Conservation (phyloP, 208 protist genomes). For the Leishmania major region DNA sequence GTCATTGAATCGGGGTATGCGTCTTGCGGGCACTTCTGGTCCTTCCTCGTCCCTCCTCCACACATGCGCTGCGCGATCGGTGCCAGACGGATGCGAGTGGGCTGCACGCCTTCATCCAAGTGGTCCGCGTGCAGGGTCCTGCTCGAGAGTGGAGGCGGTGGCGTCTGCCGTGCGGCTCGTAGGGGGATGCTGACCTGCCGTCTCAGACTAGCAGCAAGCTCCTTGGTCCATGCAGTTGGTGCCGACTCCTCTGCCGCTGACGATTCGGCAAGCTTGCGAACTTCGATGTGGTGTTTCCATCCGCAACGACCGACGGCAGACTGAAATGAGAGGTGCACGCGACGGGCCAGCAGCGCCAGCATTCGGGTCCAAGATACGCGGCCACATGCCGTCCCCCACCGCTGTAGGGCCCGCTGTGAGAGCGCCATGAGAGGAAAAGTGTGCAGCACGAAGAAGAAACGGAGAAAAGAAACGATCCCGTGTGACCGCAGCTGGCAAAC, state of each 20-base stretch:
- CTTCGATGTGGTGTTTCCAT: not conserved
- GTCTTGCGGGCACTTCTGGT: not conserved
- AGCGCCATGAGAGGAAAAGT: not conserved
- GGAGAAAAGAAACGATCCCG: not conserved
- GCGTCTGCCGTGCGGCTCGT: not conserved
- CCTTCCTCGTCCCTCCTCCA: not conserved
- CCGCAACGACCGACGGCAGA: not conserved
- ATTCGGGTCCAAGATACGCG: not conserved
- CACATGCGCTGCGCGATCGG: not conserved
- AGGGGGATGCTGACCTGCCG: not conserved
- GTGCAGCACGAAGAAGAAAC: not conserved
- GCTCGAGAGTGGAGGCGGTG: not conserved
- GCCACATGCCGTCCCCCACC: not conserved
- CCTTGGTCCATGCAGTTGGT: not conserved
- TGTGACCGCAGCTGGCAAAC: not conserved
- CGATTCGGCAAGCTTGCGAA: not conserved
- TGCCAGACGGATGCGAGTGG: not conserved
- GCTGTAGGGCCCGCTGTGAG: not conserved
- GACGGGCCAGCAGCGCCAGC: not conserved
- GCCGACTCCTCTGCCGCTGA: not conserved
- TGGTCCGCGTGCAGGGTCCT: not conserved
- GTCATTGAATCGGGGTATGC: not conserved
- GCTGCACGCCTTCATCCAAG: not conserved
- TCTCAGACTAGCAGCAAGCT: not conserved
- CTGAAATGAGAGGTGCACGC: not conserved